phyloP scores from a whole-genome alignment of 2,329 filamentous ascomycete genomes.

The Aureobasidium sp. region DNA sequence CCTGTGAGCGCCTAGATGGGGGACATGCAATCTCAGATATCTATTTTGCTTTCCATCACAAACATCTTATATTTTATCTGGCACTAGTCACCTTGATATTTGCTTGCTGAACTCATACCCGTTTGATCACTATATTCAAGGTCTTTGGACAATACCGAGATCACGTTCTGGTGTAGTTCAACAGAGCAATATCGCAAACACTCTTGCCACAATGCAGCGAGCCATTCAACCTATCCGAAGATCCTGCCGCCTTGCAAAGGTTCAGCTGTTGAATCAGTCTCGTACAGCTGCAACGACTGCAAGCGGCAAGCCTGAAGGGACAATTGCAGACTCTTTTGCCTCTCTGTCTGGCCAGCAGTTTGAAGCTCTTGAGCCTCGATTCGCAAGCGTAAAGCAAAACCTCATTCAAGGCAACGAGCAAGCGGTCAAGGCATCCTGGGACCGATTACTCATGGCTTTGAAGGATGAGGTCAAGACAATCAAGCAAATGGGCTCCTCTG shows the following conservation, averaged over 20 bases:
- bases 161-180: too few relatives aligned
- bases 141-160: too few relatives aligned
- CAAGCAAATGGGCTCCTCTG: slow-evolving; percentile 34
- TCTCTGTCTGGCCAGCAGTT: slow-evolving; percentile 43
- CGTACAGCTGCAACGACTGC: slow-evolving; percentile 22
- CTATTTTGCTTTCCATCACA: not conserved
- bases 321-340: slow-evolving; percentile 46
- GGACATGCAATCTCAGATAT: not conserved
- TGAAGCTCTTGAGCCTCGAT: slow-evolving; percentile 38
- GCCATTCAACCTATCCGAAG: not conserved
- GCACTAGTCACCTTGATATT: too few relatives aligned
- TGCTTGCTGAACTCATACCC: too few relatives aligned
- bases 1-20: not conserved
- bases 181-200: too few relatives aligned
- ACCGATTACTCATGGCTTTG: slow-evolving; percentile 37
- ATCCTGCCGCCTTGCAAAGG: not conserved
- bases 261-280: not conserved
- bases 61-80: too few relatives aligned
- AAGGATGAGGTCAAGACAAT: slow-evolving; percentile 41
- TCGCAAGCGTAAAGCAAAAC: slow-evolving; percentile 39
- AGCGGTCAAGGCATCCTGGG: slow-evolving; percentile 41
- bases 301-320: slow-evolving; percentile 39
- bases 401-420: slow-evolving; percentile 44
- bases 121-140: too few relatives aligned
- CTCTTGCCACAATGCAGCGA: not conserved